Evolutionary conservation across 352 stramenopile species (phyloP), one percentile per base, ranked within the genome.

Genomic region (Peronospora belbahrii): DNA sequence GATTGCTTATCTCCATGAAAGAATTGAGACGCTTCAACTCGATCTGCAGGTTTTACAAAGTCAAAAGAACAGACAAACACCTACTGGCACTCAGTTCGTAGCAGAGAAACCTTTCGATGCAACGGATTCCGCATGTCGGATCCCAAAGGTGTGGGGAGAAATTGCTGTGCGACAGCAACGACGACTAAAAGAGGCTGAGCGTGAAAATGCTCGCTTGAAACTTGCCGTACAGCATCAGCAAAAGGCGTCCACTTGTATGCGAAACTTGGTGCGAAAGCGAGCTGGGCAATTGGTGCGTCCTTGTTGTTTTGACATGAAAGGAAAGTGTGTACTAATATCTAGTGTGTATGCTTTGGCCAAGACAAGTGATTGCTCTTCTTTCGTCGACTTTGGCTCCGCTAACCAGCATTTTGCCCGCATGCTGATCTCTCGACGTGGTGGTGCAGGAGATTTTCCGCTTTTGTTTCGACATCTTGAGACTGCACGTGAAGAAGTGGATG

Each of bases 1-100:
- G 17, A 69, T 78, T 13, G 52, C 53, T 6, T 88, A 88, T 51
- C 44, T 90, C 7, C 80, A 76, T 22, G 57, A 85, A 32, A 74
- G 78, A 28, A 67, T 74, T 8, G 70, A 84, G n/a, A 71, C 54
- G n/a, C 56, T 86, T 17, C 67, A 81, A 34, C 56, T 70, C 10
- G 79, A 84, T 49, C 40, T 86, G 27, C 68, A 61, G 9, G 70
- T 66, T 30, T 36, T 85, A 19, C 42, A 62, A 35, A 54, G 23
- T 44, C 53, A 42, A 42, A 62, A 49, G 37, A 34, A n/a, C 36
- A 53, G 46, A 42, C 34, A 51, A 36, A 22, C 13, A 54, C 35
- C 20, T 30, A 56, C 20, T 19, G 50, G 11, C 9, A n/a, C 22
- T 18, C 23, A 30, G 17, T 1, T 9, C 8, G 4, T 9, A 23